Evolutionary conservation across 331 rosid genomes (phyloP).

Genomic region (Telfairia occidentalis): DNA sequence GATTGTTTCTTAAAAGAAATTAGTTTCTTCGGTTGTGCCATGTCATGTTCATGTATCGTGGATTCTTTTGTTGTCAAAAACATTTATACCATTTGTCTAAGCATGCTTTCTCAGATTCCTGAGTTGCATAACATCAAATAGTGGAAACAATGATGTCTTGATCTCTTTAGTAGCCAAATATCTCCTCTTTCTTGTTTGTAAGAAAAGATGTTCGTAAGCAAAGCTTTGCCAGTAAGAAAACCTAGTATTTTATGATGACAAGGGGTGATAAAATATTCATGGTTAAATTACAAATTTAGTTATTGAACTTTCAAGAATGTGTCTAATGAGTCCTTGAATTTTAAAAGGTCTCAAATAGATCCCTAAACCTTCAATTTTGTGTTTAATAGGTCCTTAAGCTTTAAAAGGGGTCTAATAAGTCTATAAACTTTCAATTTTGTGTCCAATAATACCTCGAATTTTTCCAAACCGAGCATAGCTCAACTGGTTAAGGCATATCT

Average conservation of each 20-base stretch:
- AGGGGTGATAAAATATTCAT: background rate
- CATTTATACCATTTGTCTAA: background rate
- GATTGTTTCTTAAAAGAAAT: too few species aligned
- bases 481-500: too few species aligned
- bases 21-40: background rate
- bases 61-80: background rate
- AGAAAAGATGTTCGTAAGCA: background rate
- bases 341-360: too few species aligned
- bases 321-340: too few species aligned
- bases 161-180: background rate
- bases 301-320: too few species aligned
- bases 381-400: too few species aligned
- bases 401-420: too few species aligned
- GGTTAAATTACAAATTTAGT: too few species aligned
- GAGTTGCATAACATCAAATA: background rate
- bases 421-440: too few species aligned
- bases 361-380: too few species aligned
- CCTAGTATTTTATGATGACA: constrained; percentile 3
- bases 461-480: too few species aligned
- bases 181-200: background rate
- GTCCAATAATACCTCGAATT: too few species aligned
- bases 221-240: background rate
- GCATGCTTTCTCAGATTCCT: background rate
- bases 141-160: background rate
- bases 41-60: constrained; percentile 7